A percentile compares a stretch with the other conserved stretches of the same genome.
Conservation (phyloP, 495 filamentous ascomycete species). For the Xylaria nigripes region DNA sequence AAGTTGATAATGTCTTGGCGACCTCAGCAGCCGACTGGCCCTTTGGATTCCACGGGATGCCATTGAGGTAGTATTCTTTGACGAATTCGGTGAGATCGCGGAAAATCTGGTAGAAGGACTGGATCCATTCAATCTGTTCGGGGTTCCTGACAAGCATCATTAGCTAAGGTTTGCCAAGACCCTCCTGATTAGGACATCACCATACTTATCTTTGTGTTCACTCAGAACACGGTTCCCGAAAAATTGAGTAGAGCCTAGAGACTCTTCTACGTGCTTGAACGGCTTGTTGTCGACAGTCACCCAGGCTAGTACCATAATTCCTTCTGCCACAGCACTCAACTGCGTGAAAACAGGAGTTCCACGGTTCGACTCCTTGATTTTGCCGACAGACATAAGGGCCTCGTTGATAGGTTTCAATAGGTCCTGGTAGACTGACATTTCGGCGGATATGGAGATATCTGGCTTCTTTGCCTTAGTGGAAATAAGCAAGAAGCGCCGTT, state of each 20-base stretch:
- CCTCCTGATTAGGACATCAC: neutral
- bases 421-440: constrained; percentile 56
- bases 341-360: constrained; percentile 64
- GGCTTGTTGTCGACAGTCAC: constrained; percentile 72
- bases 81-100: constrained; percentile 71
- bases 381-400: constrained; percentile 64
- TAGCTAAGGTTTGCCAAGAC: neutral
- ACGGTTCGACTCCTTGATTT: constrained; percentile 71
- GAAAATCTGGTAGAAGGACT: constrained; percentile 81
- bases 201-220: constrained; percentile 84
- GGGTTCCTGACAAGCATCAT: constrained; percentile 47
- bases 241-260: constrained; percentile 71
- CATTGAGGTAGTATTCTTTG: constrained; percentile 67
- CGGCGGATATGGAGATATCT: constrained; percentile 51
- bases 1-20: constrained; percentile 36
- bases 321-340: constrained; percentile 77
- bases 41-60: constrained; percentile 81
- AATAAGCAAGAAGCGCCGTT: constrained; percentile 80
- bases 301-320: constrained; percentile 80
- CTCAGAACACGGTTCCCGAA: constrained; percentile 87
- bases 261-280: constrained; percentile 69
- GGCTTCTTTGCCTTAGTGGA: constrained; percentile 91
- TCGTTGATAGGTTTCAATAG: constrained; percentile 71
- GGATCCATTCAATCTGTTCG: constrained; percentile 75
- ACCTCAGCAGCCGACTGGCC: constrained; percentile 68